Conservation (phyloP, 2,329 filamentous ascomycete species). For the Sclerotinia glacialis region DNA sequence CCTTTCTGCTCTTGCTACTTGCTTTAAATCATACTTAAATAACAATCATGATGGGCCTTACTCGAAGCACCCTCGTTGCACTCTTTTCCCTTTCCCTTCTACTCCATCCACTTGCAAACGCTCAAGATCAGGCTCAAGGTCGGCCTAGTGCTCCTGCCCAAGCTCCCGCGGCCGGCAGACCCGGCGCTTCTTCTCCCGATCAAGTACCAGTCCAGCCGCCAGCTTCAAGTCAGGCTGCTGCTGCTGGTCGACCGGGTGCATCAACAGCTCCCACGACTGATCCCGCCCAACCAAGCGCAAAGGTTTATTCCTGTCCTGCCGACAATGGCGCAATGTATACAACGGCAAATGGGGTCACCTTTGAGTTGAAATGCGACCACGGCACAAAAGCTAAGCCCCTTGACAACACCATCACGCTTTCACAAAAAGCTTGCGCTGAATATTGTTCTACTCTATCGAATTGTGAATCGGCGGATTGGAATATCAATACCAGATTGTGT, state of each 20-base stretch:
- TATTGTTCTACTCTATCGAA: background rate
- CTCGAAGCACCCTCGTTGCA: slow-evolving; percentile 7
- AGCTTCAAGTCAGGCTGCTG: background rate
- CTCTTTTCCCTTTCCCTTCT: background rate
- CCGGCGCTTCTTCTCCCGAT: slow-evolving; percentile 2
- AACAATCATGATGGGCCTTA: slow-evolving; percentile 16
- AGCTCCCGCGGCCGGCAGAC: slow-evolving; percentile 8
- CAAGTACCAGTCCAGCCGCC: background rate
- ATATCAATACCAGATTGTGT: background rate
- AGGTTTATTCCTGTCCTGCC: slow-evolving; percentile 13
- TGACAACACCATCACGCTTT: background rate
- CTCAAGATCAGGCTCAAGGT: slow-evolving; percentile 16
- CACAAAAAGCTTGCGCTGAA: slow-evolving; percentile 13
- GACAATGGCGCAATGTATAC: slow-evolving; percentile 11
- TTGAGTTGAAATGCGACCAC: slow-evolving; percentile 6
- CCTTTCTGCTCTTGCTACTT: background rate
- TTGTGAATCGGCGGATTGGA: background rate
- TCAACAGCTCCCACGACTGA: background rate
- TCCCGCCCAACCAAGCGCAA: background rate
- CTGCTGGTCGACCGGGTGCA: slow-evolving; percentile 3
- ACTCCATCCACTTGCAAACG: background rate
- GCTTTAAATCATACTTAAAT: background rate
- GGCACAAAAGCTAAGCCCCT: background rate
- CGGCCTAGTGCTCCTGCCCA: background rate
- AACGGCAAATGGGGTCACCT: slow-evolving; percentile 9